A percentile compares a stretch with the other conserved stretches of the same genome.
These are phyloP conservation scores for Nitzschia sp. DNA, from an alignment of 108 stramenopile genomes.

Conservation along the genomic window DNA sequence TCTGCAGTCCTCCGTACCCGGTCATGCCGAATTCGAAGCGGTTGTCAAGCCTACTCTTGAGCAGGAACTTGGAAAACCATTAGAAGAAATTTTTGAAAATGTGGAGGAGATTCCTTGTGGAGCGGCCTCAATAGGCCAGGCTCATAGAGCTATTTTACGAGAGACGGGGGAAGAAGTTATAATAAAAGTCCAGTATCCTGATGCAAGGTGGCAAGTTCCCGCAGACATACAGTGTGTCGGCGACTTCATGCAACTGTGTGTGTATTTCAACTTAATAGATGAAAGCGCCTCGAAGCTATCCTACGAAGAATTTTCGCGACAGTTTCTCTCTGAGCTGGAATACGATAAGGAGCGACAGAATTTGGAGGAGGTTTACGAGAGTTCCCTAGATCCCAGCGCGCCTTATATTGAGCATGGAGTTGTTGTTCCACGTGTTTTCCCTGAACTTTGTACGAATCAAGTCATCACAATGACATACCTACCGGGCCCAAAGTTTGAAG, in stretches of 20 bases:
- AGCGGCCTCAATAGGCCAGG: slow-evolving; percentile 91
- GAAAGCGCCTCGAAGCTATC: slow-evolving; percentile 50
- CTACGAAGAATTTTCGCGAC: slow-evolving; percentile 71
- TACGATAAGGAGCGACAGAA: slow-evolving; percentile 58
- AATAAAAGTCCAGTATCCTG: slow-evolving; percentile 94
- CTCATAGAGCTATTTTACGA: slow-evolving; percentile 70
- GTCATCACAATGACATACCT: slow-evolving; percentile 80
- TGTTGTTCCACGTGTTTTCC: slow-evolving; percentile 52
- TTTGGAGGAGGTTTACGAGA: slow-evolving; percentile 52
- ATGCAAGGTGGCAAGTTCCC: slow-evolving; percentile 78
- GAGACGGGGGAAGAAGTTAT: slow-evolving; percentile 54
- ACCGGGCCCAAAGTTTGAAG: slow-evolving; percentile 71
- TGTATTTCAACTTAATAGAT: slow-evolving; percentile 65
- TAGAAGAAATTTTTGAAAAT: slow-evolving; percentile 72
- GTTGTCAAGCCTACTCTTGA: slow-evolving; percentile 69
- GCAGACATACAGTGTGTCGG: slow-evolving; percentile 81
- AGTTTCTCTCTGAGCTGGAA: slow-evolving; percentile 76
- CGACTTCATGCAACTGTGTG: slow-evolving; percentile 66
- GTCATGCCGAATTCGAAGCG: slow-evolving; percentile 61
- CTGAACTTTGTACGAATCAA: slow-evolving; percentile 54
- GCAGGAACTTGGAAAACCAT: slow-evolving; percentile 50
- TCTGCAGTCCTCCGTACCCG: slow-evolving; percentile 81
- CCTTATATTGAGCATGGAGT: slow-evolving; percentile 56
- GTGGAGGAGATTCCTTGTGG: slow-evolving; percentile 89
- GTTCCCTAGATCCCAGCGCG: slow-evolving; percentile 57